phyloP scores from a whole-genome alignment of 371 early-diverging fungal species.

The Mucor lusitanicus region DNA sequence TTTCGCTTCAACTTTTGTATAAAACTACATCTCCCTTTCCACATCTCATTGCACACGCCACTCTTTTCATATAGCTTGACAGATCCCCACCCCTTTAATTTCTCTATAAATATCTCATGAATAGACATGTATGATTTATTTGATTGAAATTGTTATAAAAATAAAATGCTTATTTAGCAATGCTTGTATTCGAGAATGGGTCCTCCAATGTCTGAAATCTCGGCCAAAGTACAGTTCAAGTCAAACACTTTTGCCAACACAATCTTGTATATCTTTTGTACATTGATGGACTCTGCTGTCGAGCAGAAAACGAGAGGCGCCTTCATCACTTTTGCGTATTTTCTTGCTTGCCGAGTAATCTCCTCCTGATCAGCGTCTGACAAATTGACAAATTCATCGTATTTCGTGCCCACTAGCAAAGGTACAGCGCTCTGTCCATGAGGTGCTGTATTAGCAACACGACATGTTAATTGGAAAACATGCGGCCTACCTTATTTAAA shows the following conservation, averaged over 20 bases:
- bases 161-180: slow-evolving; percentile 22
- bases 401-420: slow-evolving; percentile 96
- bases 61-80: neutral
- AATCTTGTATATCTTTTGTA: slow-evolving; percentile 97
- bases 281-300: slow-evolving; percentile 90
- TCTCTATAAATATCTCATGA: neutral
- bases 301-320: slow-evolving; percentile 95
- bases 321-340: slow-evolving; percentile 91
- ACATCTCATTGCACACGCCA: neutral
- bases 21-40: neutral
- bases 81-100: neutral
- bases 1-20: neutral
- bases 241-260: slow-evolving; percentile 94
- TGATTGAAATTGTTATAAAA: neutral
- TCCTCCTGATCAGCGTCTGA: slow-evolving; percentile 88
- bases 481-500: slow-evolving; percentile 77
- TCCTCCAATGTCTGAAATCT: slow-evolving; percentile 87
- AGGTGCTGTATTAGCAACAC: neutral
- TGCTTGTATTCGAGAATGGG: slow-evolving; percentile 84
- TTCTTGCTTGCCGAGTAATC: slow-evolving; percentile 90
- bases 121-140: neutral
- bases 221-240: slow-evolving; percentile 89
- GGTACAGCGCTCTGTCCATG: slow-evolving; percentile 81
- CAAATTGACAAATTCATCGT: slow-evolving; percentile 87
- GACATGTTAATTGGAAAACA: neutral